These are phyloP conservation scores for Scenedesmus sp. DNA, from an alignment of 163 green algal species.

Conservation along the genomic window DNA sequence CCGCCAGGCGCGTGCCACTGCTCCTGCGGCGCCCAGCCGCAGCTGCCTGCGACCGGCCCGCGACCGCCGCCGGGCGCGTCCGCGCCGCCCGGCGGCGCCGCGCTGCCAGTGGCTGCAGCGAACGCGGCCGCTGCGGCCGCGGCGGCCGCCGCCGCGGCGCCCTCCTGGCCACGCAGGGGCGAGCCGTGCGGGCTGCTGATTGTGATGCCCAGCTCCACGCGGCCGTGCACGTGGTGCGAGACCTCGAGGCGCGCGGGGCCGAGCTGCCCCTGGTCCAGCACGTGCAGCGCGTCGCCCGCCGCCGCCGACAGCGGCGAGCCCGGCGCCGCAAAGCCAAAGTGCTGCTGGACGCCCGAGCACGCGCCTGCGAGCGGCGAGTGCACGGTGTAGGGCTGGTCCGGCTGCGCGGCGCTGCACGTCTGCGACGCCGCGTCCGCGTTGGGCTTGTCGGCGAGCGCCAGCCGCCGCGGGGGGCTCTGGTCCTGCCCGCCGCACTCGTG, in stretches of 20 bases:
- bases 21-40: not conserved
- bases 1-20: not conserved
- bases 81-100: too few relatives aligned
- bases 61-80: too few relatives aligned
- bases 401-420: conserved; percentile 1
- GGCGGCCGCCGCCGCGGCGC: not conserved
- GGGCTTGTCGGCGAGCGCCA: not conserved
- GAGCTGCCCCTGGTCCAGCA: conserved; percentile 18
- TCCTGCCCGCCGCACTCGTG: not conserved
- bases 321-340: conserved; percentile 4
- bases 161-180: not conserved
- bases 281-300: conserved; percentile 17
- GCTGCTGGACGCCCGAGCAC: conserved; percentile 1
- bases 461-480: conserved; percentile 8
- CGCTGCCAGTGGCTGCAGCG: too few relatives aligned
- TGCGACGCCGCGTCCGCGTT: too few relatives aligned
- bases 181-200: conserved; percentile 2
- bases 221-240: conserved; percentile 39
- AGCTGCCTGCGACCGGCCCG: not conserved
- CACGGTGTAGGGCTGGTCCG: conserved; percentile 18
- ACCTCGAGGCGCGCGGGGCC: conserved; percentile 12
- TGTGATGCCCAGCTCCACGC: conserved; percentile 33
- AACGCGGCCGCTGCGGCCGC: not conserved
- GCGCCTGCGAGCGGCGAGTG: conserved; percentile 2
- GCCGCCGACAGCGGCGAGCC: not conserved